Base-by-base conservation (phyloP, 2,329 filamentous ascomycete genomes). In the Aureobasidium subglaciale region DNA sequence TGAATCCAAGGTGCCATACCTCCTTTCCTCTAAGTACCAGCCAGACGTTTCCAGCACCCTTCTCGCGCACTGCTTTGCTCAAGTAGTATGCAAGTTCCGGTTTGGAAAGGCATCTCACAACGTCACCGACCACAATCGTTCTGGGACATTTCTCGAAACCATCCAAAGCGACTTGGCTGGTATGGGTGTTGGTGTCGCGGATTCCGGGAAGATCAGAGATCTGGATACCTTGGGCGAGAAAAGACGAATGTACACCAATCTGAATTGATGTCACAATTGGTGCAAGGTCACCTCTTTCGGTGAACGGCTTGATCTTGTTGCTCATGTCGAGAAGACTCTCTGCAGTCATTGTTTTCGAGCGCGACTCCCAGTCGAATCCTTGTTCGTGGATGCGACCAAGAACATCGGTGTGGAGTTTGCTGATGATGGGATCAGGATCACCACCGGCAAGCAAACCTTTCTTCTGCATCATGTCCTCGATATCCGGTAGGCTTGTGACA, bases 191-290 rank as follows among this genome's bases (percentile, higher is more conserved):
- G 5, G 30, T 54, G 38, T 59, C 58, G 1, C 24, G 16, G 8
- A 50, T 15, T 27, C 58, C 58, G 10, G 58, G 56, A 22, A 42
- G 38, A 24, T 59, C 58, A 0, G 40, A 38, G 5, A 59, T 24
- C 4, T 46, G 29, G 7, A 59, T 22, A 30, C 53, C 46, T 32
- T 38, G n/a, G 1, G 35, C 25, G 4, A 59, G 52, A 4, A 58
- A 6, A 9, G 45, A 38, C 4, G 50, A 56, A 20, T 30, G 5
- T 13, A 58, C 1, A 11, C 34, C 34, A 2, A 27, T 48, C 11
- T 16, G 34, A 10, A 54, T 43, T 4, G n/a, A 22, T 11, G n/a
- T 54, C 11, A 54, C 29, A 2, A 54, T 13, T 13, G 49, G 38
- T 20, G 49, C 49, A 27, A 54, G 22, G 3, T 3, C 49, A 5